phyloP scores from a whole-genome alignment of 2,329 filamentous ascomycete species.

The Sporothrix sp. region DNA sequence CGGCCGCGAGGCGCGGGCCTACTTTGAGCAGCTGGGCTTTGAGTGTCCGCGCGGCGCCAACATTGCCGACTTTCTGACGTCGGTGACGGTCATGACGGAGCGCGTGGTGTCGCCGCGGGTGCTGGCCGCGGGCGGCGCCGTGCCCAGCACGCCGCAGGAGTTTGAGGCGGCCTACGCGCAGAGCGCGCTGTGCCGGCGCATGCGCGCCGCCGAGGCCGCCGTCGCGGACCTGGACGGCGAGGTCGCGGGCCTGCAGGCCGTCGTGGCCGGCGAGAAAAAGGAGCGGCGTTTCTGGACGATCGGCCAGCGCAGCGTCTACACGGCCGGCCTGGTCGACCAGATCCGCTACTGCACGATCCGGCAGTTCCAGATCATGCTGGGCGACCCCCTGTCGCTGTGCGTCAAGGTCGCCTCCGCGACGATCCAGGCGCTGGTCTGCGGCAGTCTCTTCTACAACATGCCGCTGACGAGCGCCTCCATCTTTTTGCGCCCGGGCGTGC shows the following conservation, averaged over 20 bases:
- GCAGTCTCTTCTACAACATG: conserved; percentile 67
- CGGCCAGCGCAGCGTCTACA: conserved; percentile 40
- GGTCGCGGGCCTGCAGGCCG: conserved; percentile 7
- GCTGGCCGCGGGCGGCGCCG: conserved; percentile 16
- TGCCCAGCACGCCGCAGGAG: conserved; percentile 52
- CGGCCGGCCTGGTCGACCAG: conserved; percentile 63
- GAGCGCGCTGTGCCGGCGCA: conserved; percentile 27
- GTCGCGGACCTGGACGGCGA: conserved; percentile 36
- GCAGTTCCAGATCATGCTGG: conserved; percentile 69
- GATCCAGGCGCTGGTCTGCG: conserved; percentile 62
- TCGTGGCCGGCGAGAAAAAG: conserved; percentile 11
- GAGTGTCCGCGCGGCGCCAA: conserved; percentile 57
- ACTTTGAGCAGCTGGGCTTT: conserved; percentile 58
- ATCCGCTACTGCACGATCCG: conserved; percentile 58
- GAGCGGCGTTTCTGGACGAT: neutral
- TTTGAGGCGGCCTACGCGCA: conserved; percentile 50
- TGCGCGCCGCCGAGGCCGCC: conserved; percentile 38
- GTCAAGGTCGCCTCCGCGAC: conserved; percentile 75
- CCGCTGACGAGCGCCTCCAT: conserved; percentile 49
- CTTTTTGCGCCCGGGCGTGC: conserved; percentile 42
- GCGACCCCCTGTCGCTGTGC: conserved; percentile 63
- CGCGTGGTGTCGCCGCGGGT: conserved; percentile 44
- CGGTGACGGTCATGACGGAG: conserved; percentile 52
- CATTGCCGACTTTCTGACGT: conserved; percentile 62
- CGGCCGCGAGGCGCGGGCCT: conserved; percentile 48